Conservation (phyloP, 176 grass and related monocot species). For the Neostapfia colusana region DNA sequence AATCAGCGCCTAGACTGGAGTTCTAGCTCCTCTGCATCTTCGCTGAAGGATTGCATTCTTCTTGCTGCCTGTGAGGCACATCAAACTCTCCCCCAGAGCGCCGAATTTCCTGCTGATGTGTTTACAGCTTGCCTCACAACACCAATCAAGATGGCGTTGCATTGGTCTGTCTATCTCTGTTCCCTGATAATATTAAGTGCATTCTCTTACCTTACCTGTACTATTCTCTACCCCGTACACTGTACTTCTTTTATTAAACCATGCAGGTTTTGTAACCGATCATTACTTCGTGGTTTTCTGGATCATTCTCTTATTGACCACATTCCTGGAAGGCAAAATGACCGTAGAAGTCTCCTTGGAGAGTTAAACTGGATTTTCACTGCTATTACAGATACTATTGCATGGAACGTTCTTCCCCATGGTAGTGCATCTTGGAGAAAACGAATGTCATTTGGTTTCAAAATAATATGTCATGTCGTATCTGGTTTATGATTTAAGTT, state of each 20-base stretch:
- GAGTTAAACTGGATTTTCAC: constrained; percentile 99
- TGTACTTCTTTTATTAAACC: constrained; percentile 5
- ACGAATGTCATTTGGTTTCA: not conserved
- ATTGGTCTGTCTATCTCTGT: constrained; percentile 54
- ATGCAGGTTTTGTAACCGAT: constrained; percentile 85
- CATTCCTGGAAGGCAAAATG: constrained; percentile 97
- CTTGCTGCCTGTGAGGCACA: constrained; percentile 94
- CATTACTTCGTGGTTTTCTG: constrained; percentile 73
- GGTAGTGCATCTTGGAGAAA: constrained; percentile 43
- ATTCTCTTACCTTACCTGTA: not conserved
- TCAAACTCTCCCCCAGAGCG: constrained; percentile 95
- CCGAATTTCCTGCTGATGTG: constrained; percentile 93
- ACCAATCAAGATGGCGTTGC: constrained; percentile 98
- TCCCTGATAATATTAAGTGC: not conserved
- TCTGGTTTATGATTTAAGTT: constrained; percentile 45
- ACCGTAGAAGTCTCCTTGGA: constrained; percentile 92
- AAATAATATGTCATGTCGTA: constrained; percentile 8
- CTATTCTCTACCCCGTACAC: not conserved
- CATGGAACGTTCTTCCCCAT: constrained; percentile 99
- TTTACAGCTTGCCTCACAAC: constrained; percentile 95
- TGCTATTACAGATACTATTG: constrained; percentile 94
- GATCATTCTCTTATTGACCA: constrained; percentile 62
- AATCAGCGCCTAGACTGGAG: constrained; percentile 69
- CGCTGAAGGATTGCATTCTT: constrained; percentile 91
- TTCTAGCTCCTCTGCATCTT: constrained; percentile 58